Conservation (phyloP, 495 filamentous ascomycete species). For the Aspergillus kassunensis region DNA sequence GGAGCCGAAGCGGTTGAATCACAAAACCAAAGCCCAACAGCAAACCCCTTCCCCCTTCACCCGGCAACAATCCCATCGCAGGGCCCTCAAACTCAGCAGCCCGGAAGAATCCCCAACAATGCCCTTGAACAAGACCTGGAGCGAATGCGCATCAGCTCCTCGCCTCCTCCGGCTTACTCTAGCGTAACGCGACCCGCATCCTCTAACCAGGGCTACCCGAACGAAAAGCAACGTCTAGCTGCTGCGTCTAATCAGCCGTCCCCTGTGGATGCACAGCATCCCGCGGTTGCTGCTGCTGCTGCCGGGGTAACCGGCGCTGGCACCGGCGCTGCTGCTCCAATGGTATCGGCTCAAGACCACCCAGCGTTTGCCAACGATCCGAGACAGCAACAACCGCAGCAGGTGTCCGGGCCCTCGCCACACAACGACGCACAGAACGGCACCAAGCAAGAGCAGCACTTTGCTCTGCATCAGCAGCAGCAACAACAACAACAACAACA, state of each 20-base stretch:
- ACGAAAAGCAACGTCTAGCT: constrained; percentile 62
- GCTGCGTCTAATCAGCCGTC: constrained; percentile 22
- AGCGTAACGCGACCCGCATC: constrained; percentile 56
- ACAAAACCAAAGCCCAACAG: constrained; percentile 21
- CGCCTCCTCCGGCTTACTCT: constrained; percentile 89
- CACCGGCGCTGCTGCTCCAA: constrained; percentile 22
- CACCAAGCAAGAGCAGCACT: constrained; percentile 17
- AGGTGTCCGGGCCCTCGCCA: constrained; percentile 36
- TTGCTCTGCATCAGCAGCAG: constrained; percentile 13
- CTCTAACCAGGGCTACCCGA: constrained; percentile 61
- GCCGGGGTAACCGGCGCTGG: constrained; percentile 35
- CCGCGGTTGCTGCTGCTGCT: constrained; percentile 19
- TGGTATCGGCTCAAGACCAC: constrained; percentile 57
- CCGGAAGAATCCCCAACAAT: constrained; percentile 40
- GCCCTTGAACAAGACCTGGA: constrained; percentile 84
- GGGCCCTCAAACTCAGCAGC: constrained; percentile 24
- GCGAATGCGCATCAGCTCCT: constrained; percentile 75
- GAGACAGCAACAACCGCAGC: constrained; percentile 45
- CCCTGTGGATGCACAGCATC: constrained; percentile 23
- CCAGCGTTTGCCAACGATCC: constrained; percentile 86
- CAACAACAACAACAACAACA: constrained; percentile 21
- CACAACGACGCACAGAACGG: constrained; percentile 31
- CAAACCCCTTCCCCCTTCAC: constrained; percentile 29
- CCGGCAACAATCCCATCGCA: constrained; percentile 25
- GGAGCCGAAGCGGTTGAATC: constrained; percentile 57